Percentiles rank a stretch among this genome's conserved stretches.
These are phyloP conservation scores for Quercus engelmannii DNA, from an alignment of 306 rosid species.

Conservation along the genomic window DNA sequence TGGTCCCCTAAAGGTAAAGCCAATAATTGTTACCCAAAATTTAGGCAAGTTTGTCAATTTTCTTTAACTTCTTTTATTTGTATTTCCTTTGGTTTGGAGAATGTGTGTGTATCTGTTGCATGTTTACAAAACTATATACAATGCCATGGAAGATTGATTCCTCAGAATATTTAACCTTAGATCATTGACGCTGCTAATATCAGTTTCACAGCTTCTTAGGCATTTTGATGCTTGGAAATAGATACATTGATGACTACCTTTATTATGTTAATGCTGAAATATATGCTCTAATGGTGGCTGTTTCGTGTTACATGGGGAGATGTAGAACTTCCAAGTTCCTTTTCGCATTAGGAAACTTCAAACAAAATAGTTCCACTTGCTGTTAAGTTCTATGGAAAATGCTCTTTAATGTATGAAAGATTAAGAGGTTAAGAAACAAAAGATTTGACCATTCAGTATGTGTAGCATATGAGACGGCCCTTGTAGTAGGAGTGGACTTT, in stretches of 20 bases:
- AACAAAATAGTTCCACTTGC: background rate
- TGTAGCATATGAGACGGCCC: no score
- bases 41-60: background rate
- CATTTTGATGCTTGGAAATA: background rate
- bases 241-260: background rate
- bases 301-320: background rate
- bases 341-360: no score
- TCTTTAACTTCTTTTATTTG: background rate
- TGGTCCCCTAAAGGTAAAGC: conserved; percentile 80
- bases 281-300: background rate
- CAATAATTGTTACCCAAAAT: conserved; percentile 2
- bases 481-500: no score
- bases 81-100: background rate
- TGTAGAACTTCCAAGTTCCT: background rate
- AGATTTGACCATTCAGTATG: no score
- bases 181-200: background rate
- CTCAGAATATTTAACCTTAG: background rate
- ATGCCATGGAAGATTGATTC: background rate
- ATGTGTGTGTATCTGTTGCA: background rate
- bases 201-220: background rate
- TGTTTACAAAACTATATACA: background rate
- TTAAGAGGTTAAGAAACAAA: no score
- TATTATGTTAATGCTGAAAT: background rate
- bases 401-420: no score
- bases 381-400: background rate